Conservation (phyloP, 2,329 filamentous ascomycete species). For the Arthrinium phaeospermum region DNA sequence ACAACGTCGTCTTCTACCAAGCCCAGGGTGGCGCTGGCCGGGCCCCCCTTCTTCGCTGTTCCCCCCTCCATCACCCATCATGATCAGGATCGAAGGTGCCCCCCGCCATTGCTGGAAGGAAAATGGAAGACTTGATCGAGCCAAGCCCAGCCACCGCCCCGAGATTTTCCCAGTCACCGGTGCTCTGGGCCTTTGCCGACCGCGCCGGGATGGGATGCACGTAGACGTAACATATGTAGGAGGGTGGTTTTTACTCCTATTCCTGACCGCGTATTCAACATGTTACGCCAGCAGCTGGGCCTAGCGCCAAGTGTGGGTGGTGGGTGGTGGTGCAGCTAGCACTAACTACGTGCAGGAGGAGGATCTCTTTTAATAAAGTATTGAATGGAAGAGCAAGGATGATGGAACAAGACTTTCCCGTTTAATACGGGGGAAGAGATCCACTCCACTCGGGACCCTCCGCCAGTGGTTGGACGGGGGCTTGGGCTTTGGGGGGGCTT, state of each 20-base stretch:
- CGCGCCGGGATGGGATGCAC: slow-evolving; percentile 3
- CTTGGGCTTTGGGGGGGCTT: too few relatives aligned
- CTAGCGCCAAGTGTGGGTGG: background rate
- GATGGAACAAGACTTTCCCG: slow-evolving; percentile 2
- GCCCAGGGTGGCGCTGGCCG: slow-evolving; percentile 1
- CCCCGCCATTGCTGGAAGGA: background rate
- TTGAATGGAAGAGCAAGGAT: slow-evolving; percentile 1
- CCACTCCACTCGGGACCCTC: background rate
- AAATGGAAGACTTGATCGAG: slow-evolving; percentile 3
- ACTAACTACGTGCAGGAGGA: background rate
- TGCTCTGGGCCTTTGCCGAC: slow-evolving; percentile 1
- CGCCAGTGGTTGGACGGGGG: slow-evolving; percentile 3
- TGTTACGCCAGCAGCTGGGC: slow-evolving; percentile 4
- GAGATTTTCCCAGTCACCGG: slow-evolving; percentile 8
- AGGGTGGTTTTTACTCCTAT: background rate
- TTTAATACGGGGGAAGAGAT: slow-evolving; percentile 6
- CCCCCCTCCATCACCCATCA: background rate
- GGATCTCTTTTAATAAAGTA: background rate
- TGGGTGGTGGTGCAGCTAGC: slow-evolving; percentile 9
- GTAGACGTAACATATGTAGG: background rate
- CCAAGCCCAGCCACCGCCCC: background rate
- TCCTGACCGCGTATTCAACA: slow-evolving; percentile 7
- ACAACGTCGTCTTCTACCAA: background rate
- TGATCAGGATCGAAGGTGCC: background rate
- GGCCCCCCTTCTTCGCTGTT: background rate